Base-by-base conservation (phyloP, 2,329 filamentous ascomycete species). In the Diaporthe vexans region DNA sequence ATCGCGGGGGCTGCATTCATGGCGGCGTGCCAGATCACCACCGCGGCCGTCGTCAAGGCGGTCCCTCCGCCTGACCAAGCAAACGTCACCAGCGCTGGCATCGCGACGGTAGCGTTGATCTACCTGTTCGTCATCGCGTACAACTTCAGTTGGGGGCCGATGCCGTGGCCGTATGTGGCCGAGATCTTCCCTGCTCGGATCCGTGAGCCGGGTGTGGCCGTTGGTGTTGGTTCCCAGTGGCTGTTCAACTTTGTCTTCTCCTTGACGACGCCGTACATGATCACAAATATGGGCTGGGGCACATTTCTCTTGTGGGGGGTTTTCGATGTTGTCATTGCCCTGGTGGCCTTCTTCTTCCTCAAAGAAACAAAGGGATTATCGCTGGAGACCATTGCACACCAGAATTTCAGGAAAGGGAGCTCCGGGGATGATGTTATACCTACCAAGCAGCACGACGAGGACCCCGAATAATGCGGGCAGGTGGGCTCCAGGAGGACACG, bases 331-430 rank as follows among this genome's bases (percentile, higher is more conserved):
- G 78, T 84, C 48, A 87, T 87, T 59, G 80, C 80, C 3, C 43
- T 79, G 9, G 73, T 88, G 76, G 84, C 88, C 35, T 89, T 83
- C 78, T 87, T 88, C 77, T 86, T 90, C 79, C 84, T 94, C 73
- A 91, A 92, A 74, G 92, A 93, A 83, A 94, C 92, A 65, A 93
- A 93, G 83, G 91, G 91, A 58, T 85, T 93, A 8, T 90, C 89
- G 0, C 86, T 94, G 46, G 92, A 94, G 81, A 88, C 91, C 77
- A 85, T 85, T 75, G 82, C 80, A 3, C 77, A 81, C 24, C 78
- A 79, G 58, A 73, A 78, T 13, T 82, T 81, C 58, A 77, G 76
- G 33, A 76, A 76, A 7, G 70, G 76, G 19, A n/a, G 10, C 57
- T 76, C 77, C 15, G 67, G 74, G 5, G 48, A 69, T 0, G 72